Base-by-base conservation (phyloP, 2,329 filamentous ascomycete genomes). In the Fusarium protoensiforme region DNA sequence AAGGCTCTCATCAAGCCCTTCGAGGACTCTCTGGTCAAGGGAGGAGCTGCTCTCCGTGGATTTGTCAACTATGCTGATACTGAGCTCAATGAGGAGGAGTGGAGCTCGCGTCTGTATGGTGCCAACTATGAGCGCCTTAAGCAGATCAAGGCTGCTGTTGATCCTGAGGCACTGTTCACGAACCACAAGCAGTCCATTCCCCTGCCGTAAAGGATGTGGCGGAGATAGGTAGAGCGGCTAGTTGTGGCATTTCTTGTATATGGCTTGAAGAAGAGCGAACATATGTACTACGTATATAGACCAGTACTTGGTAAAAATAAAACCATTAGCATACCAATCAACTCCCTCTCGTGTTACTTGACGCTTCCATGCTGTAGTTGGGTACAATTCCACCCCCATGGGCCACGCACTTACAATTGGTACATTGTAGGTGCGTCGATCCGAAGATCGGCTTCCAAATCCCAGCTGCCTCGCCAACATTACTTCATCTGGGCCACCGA, bases 11-110 rank as follows among this genome's bases (percentile, higher is more conserved):
- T 75, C 11, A 67, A 77, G 63, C 76, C 76, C 4, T 78, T 78
- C 5, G 76, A 78, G 53, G 38, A 75, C 1, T 29, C 76, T 7
- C 24, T 78, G 27, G 46, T 58, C 7, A 68, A 75, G 41, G 39
- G 46, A 11, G 75, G 75, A 4, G 65, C 73, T 31, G 22, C 68
- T 3, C 74, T 78, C 18, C 76, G 76, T 2, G 76, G 76, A 0
- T 78, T 78, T 5, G 72, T 78, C 39, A 78, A 78, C 73, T 78
- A 78, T 58, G 76, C 75, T 10, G 76, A 78, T 20, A 71, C 72
- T 1, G 76, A 78, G 41, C 62, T 78, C 13, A 73, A 36, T 5
- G 69, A 75, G 31, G 10, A 59, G 24, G 76, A 78, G 16, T 77
- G 74, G 76, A 77, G 71, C 14, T 77, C 75, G 13, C 75, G 75